Evolutionary conservation across 108 stramenopile genomes (phyloP).

Genomic region (Conticribra guillardii): DNA sequence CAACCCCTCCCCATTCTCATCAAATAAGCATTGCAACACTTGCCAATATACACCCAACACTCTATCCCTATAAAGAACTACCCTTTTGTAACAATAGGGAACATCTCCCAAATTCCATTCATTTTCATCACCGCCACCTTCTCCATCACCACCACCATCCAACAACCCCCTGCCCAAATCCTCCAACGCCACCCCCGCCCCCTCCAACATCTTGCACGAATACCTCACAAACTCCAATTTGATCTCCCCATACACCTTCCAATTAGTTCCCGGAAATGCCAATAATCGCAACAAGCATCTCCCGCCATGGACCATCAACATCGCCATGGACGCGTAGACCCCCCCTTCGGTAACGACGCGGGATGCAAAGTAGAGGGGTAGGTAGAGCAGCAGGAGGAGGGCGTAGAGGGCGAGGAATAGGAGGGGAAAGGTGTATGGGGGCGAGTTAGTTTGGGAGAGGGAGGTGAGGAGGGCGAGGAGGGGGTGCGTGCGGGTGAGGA

Average conservation of each 20-base stretch:
- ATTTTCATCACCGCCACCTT: neutral
- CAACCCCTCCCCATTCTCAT: constrained; percentile 46
- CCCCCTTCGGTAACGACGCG: constrained; percentile 67
- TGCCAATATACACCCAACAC: constrained; percentile 74
- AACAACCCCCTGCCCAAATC: constrained; percentile 48
- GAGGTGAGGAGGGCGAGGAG: constrained; percentile 23
- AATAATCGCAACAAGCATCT: constrained; percentile 73
- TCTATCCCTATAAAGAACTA: constrained; percentile 64
- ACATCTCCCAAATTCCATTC: constrained; percentile 39
- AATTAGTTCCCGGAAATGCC: constrained; percentile 84
- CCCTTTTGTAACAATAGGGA: constrained; percentile 62
- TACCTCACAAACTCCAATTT: constrained; percentile 84
- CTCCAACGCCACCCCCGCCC: constrained; percentile 48
- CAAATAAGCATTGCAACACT: constrained; percentile 60
- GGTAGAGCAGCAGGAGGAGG: constrained; percentile 45
- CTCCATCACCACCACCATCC: too few species aligned
- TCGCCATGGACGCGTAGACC: constrained; percentile 49
- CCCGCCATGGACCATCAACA: constrained; percentile 50
- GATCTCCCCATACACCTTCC: constrained; percentile 70
- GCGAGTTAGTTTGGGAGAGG: constrained; percentile 37
- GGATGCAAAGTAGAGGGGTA: constrained; percentile 63
- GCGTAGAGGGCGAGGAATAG: constrained; percentile 45
- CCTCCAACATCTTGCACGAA: constrained; percentile 71
- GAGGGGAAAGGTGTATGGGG: constrained; percentile 44
- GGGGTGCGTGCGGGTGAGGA: too few species aligned